Evolutionary conservation across 495 filamentous ascomycete genomes (phyloP).

Genomic region (Cetradonia linearis): DNA sequence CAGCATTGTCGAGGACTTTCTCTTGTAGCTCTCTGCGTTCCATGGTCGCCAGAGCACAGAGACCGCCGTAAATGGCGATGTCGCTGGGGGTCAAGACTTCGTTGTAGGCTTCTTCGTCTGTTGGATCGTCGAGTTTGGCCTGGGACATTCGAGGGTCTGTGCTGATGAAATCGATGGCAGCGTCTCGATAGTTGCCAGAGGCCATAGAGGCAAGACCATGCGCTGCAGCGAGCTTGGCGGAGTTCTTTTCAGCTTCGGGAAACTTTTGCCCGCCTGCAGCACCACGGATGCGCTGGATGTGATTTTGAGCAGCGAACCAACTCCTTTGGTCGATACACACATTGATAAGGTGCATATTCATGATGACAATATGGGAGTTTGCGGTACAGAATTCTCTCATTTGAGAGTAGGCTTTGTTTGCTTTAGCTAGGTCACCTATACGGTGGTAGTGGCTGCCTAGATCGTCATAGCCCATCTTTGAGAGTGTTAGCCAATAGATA

Average conservation of each 20-base stretch:
- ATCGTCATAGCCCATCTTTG: slow-evolving; percentile 69
- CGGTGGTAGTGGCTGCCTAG: slow-evolving; percentile 57
- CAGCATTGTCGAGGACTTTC: slow-evolving; percentile 63
- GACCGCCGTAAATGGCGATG: slow-evolving; percentile 80
- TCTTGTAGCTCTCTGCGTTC: slow-evolving; percentile 61
- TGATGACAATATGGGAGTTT: slow-evolving; percentile 57
- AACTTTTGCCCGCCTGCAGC: slow-evolving; percentile 29
- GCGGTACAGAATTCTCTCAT: slow-evolving; percentile 70
- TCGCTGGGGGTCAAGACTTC: slow-evolving; percentile 76
- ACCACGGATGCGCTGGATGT: slow-evolving; percentile 55
- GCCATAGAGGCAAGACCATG: slow-evolving; percentile 64
- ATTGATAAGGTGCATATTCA: slow-evolving; percentile 58
- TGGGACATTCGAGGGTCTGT: slow-evolving; percentile 32
- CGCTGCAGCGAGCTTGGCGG: slow-evolving; percentile 57
- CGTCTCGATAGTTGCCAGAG: slow-evolving; percentile 53
- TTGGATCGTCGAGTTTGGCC: slow-evolving; percentile 31
- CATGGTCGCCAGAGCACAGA: slow-evolving; percentile 88
- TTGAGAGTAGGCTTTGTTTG: slow-evolving; percentile 56
- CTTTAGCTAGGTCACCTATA: slow-evolving; percentile 49
- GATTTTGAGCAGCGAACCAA: slow-evolving; percentile 55
- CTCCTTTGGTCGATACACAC: slow-evolving; percentile 57
- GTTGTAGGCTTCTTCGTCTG: slow-evolving; percentile 49
- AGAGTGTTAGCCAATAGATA: neutral
- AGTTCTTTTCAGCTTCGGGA: slow-evolving; percentile 49
- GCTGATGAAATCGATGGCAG: slow-evolving; percentile 60